Evolutionary conservation across 164 flowering plant species (phyloP), one percentile per base, ranked within the genome.

Genomic region (Nymphaea thermarum): DNA sequence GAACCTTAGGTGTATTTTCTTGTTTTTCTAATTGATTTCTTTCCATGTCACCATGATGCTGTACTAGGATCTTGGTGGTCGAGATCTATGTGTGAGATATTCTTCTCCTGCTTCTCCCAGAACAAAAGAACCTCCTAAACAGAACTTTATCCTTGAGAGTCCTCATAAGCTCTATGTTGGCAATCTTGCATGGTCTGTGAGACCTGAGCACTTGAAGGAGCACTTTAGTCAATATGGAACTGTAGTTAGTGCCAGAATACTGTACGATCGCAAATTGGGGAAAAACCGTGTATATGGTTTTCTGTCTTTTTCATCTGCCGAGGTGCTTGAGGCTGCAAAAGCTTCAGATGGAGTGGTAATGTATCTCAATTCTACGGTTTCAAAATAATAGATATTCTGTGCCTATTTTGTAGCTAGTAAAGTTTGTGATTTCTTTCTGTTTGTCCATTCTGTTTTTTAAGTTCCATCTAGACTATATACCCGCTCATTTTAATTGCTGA

Each of bases 161-260:
- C 87, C 81, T 62, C 60, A 82, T 63, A 80, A 79, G 60, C 45
- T 78, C 4, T 82, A 84, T 66, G 79, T 80, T 67, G 87, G 87
- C 43, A 83, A 84, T 74, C 80, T 84, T 51, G 63, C 78, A 5
- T 77, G 82, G 81, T 55, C 68, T 60, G 71, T 72, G 55, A 74
- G 64, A 66, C 83, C 85, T 42, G 75, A 76, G 62, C 70, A 75
- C 11, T 66, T 84, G 77, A 82, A 76, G 53, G 69, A 72, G 42
- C 76, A 64, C 62, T 84, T 84, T 65, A 71, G 79, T 73, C 73
- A 70, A 55, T 84, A 80, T 73, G 87, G 87, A 42, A 76, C 68
- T 61, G 80, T 84, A 42, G 78, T 80, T 17, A 84, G 85, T 44
- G 65, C 77, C 17, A 74, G 77, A 69, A 66, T 84, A 8, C 53